Percentiles rank a stretch among this genome's conserved stretches.
Evolutionary conservation across 2,329 filamentous ascomycete species (phyloP).

Genomic region (Trichoderma hamatum): DNA sequence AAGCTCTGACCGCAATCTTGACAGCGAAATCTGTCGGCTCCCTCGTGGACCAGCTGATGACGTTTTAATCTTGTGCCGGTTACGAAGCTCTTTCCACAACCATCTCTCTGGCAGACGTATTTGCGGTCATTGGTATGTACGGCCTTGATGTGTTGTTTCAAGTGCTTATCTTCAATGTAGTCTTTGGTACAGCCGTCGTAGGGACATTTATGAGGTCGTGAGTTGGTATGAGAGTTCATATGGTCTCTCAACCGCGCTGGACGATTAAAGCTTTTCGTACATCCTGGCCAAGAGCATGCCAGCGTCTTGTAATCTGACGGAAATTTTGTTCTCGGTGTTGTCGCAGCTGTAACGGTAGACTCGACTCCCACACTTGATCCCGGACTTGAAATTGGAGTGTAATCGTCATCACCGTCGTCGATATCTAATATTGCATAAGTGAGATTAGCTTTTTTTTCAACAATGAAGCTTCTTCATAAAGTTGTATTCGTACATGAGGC

Average conservation of each 20-base stretch:
- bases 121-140: slow-evolving; percentile 73
- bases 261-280: slow-evolving; percentile 83
- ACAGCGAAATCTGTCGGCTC: slow-evolving; percentile 75
- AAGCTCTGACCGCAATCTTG: slow-evolving; percentile 77
- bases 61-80: slow-evolving; percentile 77
- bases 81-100: slow-evolving; percentile 79
- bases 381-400: slow-evolving; percentile 39
- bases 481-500: slow-evolving; percentile 32
- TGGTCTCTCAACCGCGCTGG: slow-evolving; percentile 80
- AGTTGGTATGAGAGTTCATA: slow-evolving; percentile 81
- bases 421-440: slow-evolving; percentile 31
- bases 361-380: slow-evolving; percentile 39
- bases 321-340: slow-evolving; percentile 55
- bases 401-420: slow-evolving; percentile 42
- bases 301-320: slow-evolving; percentile 78
- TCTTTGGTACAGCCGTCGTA: slow-evolving; percentile 75
- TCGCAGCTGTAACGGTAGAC: slow-evolving; percentile 40
- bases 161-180: slow-evolving; percentile 84
- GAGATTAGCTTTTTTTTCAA: neutral
- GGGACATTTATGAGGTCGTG: slow-evolving; percentile 75
- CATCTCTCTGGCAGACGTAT: slow-evolving; percentile 70
- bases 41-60: slow-evolving; percentile 75
- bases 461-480: neutral
- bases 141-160: slow-evolving; percentile 82
- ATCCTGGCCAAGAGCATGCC: slow-evolving; percentile 72